Percentiles rank a stretch among this genome's conserved stretches.
phyloP scores from a whole-genome alignment of 345 rosid species.

The Euphorbia lathyris region DNA sequence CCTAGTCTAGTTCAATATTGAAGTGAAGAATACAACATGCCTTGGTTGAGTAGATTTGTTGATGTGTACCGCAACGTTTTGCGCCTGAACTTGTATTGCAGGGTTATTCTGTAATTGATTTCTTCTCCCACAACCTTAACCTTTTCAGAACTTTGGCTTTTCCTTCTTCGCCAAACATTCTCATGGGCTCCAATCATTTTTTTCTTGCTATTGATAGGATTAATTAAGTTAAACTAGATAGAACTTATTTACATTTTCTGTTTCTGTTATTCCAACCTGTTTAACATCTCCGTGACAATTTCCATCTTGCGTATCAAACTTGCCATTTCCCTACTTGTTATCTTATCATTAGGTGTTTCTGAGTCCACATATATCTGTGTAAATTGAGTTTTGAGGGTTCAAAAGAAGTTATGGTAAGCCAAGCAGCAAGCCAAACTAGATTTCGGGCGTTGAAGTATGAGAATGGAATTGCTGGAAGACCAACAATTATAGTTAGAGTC shows the following conservation, averaged over 20 bases:
- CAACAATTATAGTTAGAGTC: slow-evolving; percentile 78
- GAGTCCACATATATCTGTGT: slow-evolving; percentile 13
- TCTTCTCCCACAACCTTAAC: slow-evolving; percentile 1
- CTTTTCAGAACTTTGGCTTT: slow-evolving; percentile 1
- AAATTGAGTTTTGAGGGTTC: slow-evolving; percentile 27
- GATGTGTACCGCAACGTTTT: slow-evolving; percentile 56
- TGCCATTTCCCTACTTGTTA: slow-evolving; percentile 1
- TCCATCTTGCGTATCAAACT: slow-evolving; percentile 2
- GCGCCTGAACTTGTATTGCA: slow-evolving; percentile 70
- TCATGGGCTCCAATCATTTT: slow-evolving; percentile 49
- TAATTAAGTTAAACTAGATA: slow-evolving; percentile 27
- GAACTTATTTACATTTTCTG: slow-evolving; percentile 1
- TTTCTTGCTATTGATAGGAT: slow-evolving; percentile 46
- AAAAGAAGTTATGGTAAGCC: slow-evolving; percentile 87
- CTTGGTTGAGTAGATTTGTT: slow-evolving; percentile 56
- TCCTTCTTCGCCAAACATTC: slow-evolving; percentile 15
- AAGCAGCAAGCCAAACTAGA: slow-evolving; percentile 92
- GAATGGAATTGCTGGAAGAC: slow-evolving; percentile 76
- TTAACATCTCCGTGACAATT: not conserved
- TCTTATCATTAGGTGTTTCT: slow-evolving; percentile 7
- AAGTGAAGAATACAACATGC: slow-evolving; percentile 50
- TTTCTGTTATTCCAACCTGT: slow-evolving; percentile 13
- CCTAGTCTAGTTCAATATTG: not conserved
- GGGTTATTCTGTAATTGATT: slow-evolving; percentile 67
- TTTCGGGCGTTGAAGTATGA: slow-evolving; percentile 86